Evolutionary conservation across 1,139 yeast genomes (phyloP).

Genomic region (Nakaseomyces bracarensis): DNA sequence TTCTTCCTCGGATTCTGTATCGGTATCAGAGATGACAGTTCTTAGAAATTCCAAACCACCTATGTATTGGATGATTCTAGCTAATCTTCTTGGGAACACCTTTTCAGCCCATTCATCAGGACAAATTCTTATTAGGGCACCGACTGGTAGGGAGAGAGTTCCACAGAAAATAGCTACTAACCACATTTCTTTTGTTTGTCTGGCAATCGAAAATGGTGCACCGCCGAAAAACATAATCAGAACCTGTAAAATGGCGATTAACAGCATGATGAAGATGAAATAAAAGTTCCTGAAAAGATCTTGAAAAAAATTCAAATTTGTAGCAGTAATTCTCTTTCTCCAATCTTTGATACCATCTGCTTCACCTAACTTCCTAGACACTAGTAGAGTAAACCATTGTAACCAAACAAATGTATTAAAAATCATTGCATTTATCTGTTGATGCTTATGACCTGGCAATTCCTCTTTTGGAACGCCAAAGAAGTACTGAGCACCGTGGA

Average conservation of each 20-base stretch:
- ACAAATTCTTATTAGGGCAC: constrained; percentile 60
- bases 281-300: constrained; percentile 77
- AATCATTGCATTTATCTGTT: constrained; percentile 71
- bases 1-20: constrained; percentile 19
- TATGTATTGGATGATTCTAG: constrained; percentile 40
- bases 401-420: constrained; percentile 97
- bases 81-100: constrained; percentile 59
- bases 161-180: constrained; percentile 83
- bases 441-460: constrained; percentile 40
- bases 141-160: constrained; percentile 71
- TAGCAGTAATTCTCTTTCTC: constrained; percentile 47
- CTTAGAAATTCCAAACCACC: constrained; percentile 42
- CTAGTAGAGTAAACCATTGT: constrained; percentile 89
- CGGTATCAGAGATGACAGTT: constrained; percentile 13
- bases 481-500: constrained; percentile 62
- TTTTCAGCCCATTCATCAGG: constrained; percentile 74
- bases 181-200: constrained; percentile 84
- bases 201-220: constrained; percentile 76
- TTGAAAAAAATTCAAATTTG: constrained; percentile 71
- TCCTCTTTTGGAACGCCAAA: constrained; percentile 34
- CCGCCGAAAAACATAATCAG: constrained; percentile 96
- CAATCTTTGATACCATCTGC: constrained; percentile 57
- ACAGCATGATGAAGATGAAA: constrained; percentile 58
- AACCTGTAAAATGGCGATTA: constrained; percentile 79
- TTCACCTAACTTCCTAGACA: constrained; percentile 87